Percentiles rank a stretch among this genome's conserved stretches.
These are phyloP conservation scores for Trichoderma erinaceum DNA, from an alignment of 495 filamentous ascomycete genomes.

Conservation along the genomic window DNA sequence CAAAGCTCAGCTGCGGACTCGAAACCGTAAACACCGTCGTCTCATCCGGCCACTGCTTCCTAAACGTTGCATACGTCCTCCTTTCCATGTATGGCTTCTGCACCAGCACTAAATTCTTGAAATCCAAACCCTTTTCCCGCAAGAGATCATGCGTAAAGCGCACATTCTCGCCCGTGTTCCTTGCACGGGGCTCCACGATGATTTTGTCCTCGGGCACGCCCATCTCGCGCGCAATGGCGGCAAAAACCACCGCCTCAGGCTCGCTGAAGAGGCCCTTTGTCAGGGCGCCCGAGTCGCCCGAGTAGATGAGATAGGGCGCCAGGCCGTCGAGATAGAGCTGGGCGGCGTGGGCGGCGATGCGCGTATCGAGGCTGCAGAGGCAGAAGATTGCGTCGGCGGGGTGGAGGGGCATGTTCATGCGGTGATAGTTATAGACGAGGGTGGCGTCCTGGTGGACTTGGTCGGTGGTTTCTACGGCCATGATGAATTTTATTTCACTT, in stretches of 20 bases:
- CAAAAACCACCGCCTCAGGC: slow-evolving; percentile 34
- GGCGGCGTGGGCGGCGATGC: slow-evolving; percentile 31
- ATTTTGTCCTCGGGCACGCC: slow-evolving; percentile 27
- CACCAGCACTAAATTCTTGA: slow-evolving; percentile 27
- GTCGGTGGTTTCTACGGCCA: not conserved
- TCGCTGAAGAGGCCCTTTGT: slow-evolving; percentile 27
- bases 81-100: slow-evolving; percentile 41
- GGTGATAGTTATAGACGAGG: slow-evolving; percentile 36
- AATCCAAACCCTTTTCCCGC: slow-evolving; percentile 19
- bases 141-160: slow-evolving; percentile 32
- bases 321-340: slow-evolving; percentile 29
- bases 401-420: slow-evolving; percentile 24
- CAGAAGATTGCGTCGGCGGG: slow-evolving; percentile 31
- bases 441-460: slow-evolving; percentile 23
- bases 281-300: slow-evolving; percentile 29
- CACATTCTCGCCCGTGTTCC: slow-evolving; percentile 38
- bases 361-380: slow-evolving; percentile 35
- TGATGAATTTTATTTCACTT: not conserved
- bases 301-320: slow-evolving; percentile 32
- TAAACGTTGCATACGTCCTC: slow-evolving; percentile 34
- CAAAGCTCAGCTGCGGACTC: slow-evolving; percentile 28
- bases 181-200: slow-evolving; percentile 29
- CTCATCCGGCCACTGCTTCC: slow-evolving; percentile 33
- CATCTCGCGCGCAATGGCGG: slow-evolving; percentile 26
- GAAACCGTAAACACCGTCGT: slow-evolving; percentile 27